phyloP scores from a whole-genome alignment of 2,329 filamentous ascomycete species.

The Neopestalotiopsis sp. region DNA sequence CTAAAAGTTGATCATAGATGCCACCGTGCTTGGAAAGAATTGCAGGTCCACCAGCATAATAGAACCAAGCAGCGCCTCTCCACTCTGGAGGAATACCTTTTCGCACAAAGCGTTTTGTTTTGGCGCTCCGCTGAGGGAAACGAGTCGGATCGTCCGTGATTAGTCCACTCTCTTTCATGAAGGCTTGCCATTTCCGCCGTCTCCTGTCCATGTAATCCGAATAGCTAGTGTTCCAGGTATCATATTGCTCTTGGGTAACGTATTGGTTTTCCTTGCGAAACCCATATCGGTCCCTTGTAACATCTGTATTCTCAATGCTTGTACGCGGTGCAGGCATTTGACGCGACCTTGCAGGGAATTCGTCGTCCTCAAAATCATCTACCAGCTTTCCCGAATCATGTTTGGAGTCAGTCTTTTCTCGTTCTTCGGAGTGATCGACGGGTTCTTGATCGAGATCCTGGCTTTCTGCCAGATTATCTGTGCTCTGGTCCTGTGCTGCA shows the following conservation, averaged over 20 bases:
- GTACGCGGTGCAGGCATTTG: conserved; percentile 33
- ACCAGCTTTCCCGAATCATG: conserved; percentile 58
- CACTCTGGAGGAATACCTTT: conserved; percentile 95
- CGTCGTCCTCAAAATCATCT: conserved; percentile 57
- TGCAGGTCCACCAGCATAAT: conserved; percentile 86
- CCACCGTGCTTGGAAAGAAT: conserved; percentile 78
- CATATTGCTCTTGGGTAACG: conserved; percentile 77
- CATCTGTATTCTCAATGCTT: conserved; percentile 52
- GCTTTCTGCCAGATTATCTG: conserved; percentile 14
- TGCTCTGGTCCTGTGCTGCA: neutral
- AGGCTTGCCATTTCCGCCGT: conserved; percentile 79
- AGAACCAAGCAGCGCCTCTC: conserved; percentile 97
- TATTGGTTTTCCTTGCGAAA: conserved; percentile 89
- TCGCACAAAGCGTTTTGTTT: conserved; percentile 87
- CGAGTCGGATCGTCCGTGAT: conserved; percentile 72
- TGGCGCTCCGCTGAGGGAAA: conserved; percentile 81
- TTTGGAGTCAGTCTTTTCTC: conserved; percentile 38
- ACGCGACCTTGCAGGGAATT: conserved; percentile 45
- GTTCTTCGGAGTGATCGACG: conserved; percentile 38
- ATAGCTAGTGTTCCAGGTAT: conserved; percentile 80
- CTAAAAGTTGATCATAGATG: conserved; percentile 74
- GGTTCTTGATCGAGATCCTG: conserved; percentile 44
- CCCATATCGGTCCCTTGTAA: conserved; percentile 79
- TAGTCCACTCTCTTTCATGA: conserved; percentile 78
- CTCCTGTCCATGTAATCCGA: conserved; percentile 75